These are phyloP conservation scores for Melastoma candidum DNA, from an alignment of 441 rosid species.

Conservation along the genomic window DNA sequence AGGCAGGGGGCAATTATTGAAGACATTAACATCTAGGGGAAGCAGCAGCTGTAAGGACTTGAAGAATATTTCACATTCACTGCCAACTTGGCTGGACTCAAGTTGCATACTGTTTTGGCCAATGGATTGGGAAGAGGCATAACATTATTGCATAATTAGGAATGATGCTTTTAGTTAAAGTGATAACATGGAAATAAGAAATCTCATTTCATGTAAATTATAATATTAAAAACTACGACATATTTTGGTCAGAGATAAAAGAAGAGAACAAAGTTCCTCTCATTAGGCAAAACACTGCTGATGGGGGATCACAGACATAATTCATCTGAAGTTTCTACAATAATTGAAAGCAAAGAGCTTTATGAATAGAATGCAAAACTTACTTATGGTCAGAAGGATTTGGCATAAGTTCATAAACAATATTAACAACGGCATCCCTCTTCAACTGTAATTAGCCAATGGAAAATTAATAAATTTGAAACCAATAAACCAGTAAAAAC, in stretches of 20 bases:
- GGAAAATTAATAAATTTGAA: constrained; percentile 12
- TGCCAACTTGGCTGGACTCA: too few species aligned
- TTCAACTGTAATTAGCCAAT: constrained; percentile 49
- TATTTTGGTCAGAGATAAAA: neutral
- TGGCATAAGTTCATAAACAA: constrained; percentile 83
- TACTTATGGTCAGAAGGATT: constrained; percentile 99
- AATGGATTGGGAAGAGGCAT: too few species aligned
- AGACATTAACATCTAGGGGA: too few species aligned
- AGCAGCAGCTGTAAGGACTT: too few species aligned
- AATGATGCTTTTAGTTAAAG: too few species aligned
- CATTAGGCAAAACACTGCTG: too few species aligned
- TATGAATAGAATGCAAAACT: constrained; percentile 20
- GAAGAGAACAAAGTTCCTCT: too few species aligned
- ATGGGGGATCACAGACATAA: too few species aligned
- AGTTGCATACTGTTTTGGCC: too few species aligned
- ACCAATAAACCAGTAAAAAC: neutral
- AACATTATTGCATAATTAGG: too few species aligned
- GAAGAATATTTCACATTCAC: too few species aligned
- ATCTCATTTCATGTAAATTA: neutral
- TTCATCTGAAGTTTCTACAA: neutral
- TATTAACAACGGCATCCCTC: constrained; percentile 85
- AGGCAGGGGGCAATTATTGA: too few species aligned
- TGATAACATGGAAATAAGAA: neutral
- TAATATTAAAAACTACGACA: neutral
- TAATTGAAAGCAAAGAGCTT: neutral